Evolutionary conservation across 1,284 basidiomycete genomes (phyloP), one percentile per base, ranked within the genome.

Genomic region (Austroboletus rostrupii): DNA sequence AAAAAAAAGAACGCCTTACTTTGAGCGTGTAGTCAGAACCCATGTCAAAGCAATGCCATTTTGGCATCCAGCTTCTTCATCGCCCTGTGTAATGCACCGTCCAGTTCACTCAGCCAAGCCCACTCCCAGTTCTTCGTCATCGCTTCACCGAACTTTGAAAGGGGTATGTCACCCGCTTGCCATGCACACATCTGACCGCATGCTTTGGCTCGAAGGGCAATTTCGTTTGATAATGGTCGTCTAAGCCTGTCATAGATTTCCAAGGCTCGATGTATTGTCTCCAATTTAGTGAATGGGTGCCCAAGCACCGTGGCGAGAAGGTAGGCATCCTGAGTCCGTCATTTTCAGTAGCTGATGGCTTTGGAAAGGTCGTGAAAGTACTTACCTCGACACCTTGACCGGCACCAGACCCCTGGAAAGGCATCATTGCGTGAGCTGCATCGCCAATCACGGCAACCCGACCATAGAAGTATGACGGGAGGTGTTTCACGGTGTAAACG

Each of bases 371-470:
- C 9, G 23, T 26, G 3, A 5, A 19, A 28, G 7, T n/a, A 14
- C 50, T 45, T 58, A 78, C 79, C 67, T 82, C 80, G 33, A 82
- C 72, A 7, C 78, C 71, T 57, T 80, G 77, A 3, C 78, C 79
- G 0, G 78, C 79, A 16, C 80, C 80, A 1, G 77, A 65, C 2
- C 80, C 79, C 48, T 79, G 75, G 66, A 76, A 76, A 0, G 80
- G 78, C 52, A 71, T 65, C 76, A 79, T 79, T 1, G 73, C 77
- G 47, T 82, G 80, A 17, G 80, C 80, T 71, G 79, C 77, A 58
- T 81, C 80, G 2, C 79, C 79, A 4, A 81, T 40, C 11, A 81
- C 64, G 0, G 67, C 76, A 8, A 78, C 75, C 4, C 70, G 62
- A 28, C 68, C 70, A 11, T 65, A 61, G 6, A 67, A 68, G 47